Conservation (phyloP, 1,284 basidiomycete species). For the Grifola frondosa region DNA sequence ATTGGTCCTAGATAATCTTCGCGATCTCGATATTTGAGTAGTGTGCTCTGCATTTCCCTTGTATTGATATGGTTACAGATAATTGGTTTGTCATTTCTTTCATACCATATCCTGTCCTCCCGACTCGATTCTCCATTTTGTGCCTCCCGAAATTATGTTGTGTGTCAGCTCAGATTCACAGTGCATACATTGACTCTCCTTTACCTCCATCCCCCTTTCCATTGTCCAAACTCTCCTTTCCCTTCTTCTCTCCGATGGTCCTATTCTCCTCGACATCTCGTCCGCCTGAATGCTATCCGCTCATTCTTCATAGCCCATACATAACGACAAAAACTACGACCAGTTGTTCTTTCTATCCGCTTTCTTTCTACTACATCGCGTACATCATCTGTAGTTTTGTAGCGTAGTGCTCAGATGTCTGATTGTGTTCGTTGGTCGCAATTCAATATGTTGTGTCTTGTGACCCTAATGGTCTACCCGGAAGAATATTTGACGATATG, state of each 20-base stretch:
- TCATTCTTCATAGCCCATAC: conserved; percentile 3
- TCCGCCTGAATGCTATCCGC: conserved; percentile 1
- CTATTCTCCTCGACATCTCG: not conserved
- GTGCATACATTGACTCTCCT: no score
- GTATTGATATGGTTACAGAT: conserved; percentile 23
- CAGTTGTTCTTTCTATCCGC: conserved; percentile 5
- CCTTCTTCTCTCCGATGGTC: not conserved
- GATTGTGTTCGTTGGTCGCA: conserved; percentile 24
- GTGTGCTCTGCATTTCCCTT: conserved; percentile 16
- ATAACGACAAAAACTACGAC: no score
- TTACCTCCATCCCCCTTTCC: not conserved
- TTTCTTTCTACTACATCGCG: conserved; percentile 21
- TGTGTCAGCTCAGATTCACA: no score
- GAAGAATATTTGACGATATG: not conserved
- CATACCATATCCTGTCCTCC: conserved; percentile 12
- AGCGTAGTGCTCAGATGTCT: conserved; percentile 33
- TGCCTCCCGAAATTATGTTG: no score
- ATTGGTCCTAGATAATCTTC: conserved; percentile 30
- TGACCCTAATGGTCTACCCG: not conserved
- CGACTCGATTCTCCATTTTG: no score
- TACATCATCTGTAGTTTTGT: conserved; percentile 33
- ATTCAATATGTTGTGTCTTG: conserved; percentile 20
- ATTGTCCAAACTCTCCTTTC: conserved; percentile 3
- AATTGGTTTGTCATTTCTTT: conserved; percentile 22
- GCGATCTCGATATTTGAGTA: conserved; percentile 19